These are phyloP conservation scores for Penicillium sp. DNA, from an alignment of 2,329 filamentous ascomycete genomes.

Conservation along the genomic window DNA sequence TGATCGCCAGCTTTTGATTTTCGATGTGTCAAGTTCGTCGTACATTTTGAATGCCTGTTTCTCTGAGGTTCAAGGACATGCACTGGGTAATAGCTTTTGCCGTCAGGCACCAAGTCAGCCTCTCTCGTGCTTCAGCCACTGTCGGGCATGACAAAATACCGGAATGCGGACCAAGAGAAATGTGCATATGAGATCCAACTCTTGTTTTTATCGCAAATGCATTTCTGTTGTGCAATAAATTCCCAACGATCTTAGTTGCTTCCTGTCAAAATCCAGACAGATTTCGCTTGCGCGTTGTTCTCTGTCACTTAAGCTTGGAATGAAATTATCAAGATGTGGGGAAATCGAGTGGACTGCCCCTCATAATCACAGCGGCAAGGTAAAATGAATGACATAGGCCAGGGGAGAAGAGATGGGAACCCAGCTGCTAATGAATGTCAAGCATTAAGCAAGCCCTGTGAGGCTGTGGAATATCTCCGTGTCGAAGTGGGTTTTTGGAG, in stretches of 20 bases:
- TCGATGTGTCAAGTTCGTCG: constrained; percentile 47
- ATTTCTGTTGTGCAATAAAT: background rate
- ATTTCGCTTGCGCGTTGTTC: background rate
- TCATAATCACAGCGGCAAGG: background rate
- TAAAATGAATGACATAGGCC: background rate
- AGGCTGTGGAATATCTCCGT: background rate
- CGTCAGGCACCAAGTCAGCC: constrained; percentile 4
- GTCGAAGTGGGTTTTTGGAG: background rate
- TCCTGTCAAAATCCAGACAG: background rate
- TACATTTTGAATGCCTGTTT: constrained; percentile 20
- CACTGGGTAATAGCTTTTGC: background rate
- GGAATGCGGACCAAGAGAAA: constrained; percentile 6
- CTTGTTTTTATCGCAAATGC: background rate
- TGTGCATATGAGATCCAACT: background rate
- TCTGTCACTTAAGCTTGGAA: background rate
- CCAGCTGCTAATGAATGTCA: background rate
- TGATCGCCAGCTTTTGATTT: constrained; percentile 65
- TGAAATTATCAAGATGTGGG: background rate
- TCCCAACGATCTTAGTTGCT: background rate
- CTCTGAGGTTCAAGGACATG: background rate
- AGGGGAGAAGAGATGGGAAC: background rate
- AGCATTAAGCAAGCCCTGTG: background rate
- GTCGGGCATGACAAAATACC: constrained; percentile 5
- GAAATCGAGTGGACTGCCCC: background rate
- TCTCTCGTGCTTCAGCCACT: background rate